Percentiles rank a stretch among this genome's conserved stretches.
Conservation (phyloP, 345 rosid species). For the Schrenkiella parvula region DNA sequence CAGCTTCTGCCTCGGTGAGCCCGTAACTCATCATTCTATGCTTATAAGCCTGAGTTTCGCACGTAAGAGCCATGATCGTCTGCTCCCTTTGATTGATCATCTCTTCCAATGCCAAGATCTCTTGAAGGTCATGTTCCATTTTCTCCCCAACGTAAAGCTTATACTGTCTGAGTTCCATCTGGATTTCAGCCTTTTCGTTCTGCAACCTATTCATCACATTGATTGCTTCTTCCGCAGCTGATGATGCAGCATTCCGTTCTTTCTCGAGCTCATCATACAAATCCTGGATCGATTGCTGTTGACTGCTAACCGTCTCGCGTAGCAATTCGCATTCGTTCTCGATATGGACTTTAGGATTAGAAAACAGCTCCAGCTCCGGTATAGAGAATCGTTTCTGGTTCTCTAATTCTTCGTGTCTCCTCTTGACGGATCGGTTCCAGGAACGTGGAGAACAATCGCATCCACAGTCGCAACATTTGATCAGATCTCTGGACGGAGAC, state of each 20-base stretch:
- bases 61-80: conserved; percentile 64
- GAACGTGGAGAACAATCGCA: conserved; percentile 48
- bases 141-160: conserved; percentile 69
- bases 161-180: conserved; percentile 73
- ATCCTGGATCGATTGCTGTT: conserved; percentile 68
- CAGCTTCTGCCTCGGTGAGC: conserved; percentile 73
- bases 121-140: conserved; percentile 73
- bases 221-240: conserved; percentile 79
- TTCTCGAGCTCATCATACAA: conserved; percentile 76
- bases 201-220: conserved; percentile 82
- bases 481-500: conserved; percentile 37
- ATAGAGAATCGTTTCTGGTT: conserved; percentile 37
- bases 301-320: conserved; percentile 71
- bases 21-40: conserved; percentile 96
- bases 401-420: conserved; percentile 58
- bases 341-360: conserved; percentile 60
- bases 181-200: conserved; percentile 73
- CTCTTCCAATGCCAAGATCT: conserved; percentile 59
- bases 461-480: conserved; percentile 58
- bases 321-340: conserved; percentile 77
- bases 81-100: conserved; percentile 71
- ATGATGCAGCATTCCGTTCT: conserved; percentile 79
- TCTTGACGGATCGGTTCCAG: conserved; percentile 64
- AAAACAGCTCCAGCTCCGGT: conserved; percentile 42
- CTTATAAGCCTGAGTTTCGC: conserved; percentile 87